Base-by-base conservation (phyloP, 805 yeast genomes). In the Cyberlindnera japonica region DNA sequence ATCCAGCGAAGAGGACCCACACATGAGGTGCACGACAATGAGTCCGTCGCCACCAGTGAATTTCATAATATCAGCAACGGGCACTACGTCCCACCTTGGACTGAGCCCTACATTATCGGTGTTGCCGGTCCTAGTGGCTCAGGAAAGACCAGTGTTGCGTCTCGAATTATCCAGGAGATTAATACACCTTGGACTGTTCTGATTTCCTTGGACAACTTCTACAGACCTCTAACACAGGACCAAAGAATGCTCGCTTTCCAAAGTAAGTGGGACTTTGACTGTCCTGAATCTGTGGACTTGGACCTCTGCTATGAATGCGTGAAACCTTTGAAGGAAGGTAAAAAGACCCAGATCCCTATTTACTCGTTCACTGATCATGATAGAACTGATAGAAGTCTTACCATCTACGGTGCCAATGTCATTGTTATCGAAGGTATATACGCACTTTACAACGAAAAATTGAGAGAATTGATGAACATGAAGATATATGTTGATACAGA, bases 161-260 rank as follows among this genome's bases (percentile, higher is more conserved):
- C 88, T 27, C 75, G 77, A 48, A 82, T 93, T 51, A 85, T 90
- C 38, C 76, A 82, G 40, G 79, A 81, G 46, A 68, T 79, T 44
- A 81, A 87, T 63, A 87, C 87, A 40, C 98, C 98, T 1, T 90
- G 98, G 96, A 87, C 97, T 0, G 91, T 93, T 11, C 68, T 93
- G 41, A 58, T 91, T 16, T 84, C 96, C 2, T 71, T 89, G 65
- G 99, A 93, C 59, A 91, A 91, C 62, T 93, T 91, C 59, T 93
- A 93, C 65, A 78, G 74, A 35, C 93, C 93, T 0, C 68, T 93
- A 50, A 71, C 69, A 2, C 64, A 61, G 3, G 91, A 78, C 31
- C 77, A 86, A 48, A 69, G 83, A 14, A 52, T 67, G 41, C 54
- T 50, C 38, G 98, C 97, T 0, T 83, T 81, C 57, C 56, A 64